Evolutionary conservation across 345 rosid genomes (phyloP).

Genomic region (Acer saccharum): DNA sequence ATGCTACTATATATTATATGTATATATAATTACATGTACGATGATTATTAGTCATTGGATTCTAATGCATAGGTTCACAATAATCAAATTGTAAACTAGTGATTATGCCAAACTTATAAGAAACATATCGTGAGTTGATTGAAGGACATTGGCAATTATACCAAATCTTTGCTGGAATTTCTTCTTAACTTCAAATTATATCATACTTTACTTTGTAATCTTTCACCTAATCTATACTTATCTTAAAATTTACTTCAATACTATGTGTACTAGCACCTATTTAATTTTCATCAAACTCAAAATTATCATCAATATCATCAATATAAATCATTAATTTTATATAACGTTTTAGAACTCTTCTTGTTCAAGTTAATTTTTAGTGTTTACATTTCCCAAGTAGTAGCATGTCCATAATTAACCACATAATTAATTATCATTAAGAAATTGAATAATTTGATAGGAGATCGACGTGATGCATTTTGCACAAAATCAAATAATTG

Average conservation of each 20-base stretch:
- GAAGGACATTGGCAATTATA: no score
- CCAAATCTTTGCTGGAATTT: conserved; percentile 6
- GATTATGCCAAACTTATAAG: no score
- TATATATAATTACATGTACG: no score
- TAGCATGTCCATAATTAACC: no score
- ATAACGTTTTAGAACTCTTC: background rate
- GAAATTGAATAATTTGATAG: background rate
- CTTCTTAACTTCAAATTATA: conserved; percentile 12
- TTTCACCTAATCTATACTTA: conserved; percentile 15
- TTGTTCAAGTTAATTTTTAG: background rate
- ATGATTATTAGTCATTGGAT: no score
- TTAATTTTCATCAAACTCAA: background rate
- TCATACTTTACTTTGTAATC: conserved; percentile 8
- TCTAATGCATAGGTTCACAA: no score
- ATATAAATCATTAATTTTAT: background rate
- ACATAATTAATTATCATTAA: no score
- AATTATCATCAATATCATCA: background rate
- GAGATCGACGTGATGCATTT: no score
- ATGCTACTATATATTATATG: no score
- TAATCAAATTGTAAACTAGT: no score
- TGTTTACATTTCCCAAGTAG: background rate
- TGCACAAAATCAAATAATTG: no score
- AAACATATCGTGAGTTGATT: no score
- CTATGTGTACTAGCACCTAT: background rate
- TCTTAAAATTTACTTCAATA: conserved; percentile 25